These are phyloP conservation scores for Calocybe gangraenosa DNA, from an alignment of 768 basidiomycete species.

Conservation along the genomic window DNA sequence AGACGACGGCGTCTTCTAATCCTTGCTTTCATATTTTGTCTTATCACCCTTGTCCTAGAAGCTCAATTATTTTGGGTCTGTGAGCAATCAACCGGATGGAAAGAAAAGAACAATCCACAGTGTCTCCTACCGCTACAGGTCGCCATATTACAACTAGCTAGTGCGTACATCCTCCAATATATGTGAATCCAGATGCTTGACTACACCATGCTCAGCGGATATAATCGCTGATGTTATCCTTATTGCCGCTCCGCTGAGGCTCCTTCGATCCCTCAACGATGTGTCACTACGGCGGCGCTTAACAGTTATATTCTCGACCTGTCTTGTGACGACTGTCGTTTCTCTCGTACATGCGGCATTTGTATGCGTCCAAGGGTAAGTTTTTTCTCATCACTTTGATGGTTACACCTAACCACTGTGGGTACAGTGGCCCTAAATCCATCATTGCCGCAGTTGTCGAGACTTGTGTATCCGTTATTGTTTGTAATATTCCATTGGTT, in stretches of 20 bases:
- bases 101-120: constrained; percentile 27
- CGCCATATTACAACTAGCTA: constrained; percentile 45
- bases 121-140: constrained; percentile 45
- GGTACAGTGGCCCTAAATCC: constrained; percentile 20
- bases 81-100: constrained; percentile 34
- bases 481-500: constrained; percentile 36
- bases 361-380: constrained; percentile 26
- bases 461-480: constrained; percentile 32
- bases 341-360: constrained; percentile 43
- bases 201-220: constrained; percentile 9
- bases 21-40: constrained; percentile 27
- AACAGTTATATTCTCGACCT: constrained; percentile 50
- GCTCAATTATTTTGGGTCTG: constrained; percentile 44
- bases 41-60: constrained; percentile 31
- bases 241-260: constrained; percentile 38
- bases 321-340: constrained; percentile 43
- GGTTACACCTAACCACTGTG: background rate
- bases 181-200: background rate
- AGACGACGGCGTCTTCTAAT: constrained; percentile 22
- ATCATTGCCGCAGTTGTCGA: constrained; percentile 40
- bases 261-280: constrained; percentile 40
- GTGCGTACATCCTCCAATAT: constrained; percentile 29
- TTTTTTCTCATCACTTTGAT: background rate
- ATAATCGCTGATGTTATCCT: constrained; percentile 41
- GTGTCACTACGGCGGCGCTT: constrained; percentile 33